These are phyloP conservation scores for Lepiota venenata DNA, from an alignment of 768 basidiomycete species.

Conservation along the genomic window DNA sequence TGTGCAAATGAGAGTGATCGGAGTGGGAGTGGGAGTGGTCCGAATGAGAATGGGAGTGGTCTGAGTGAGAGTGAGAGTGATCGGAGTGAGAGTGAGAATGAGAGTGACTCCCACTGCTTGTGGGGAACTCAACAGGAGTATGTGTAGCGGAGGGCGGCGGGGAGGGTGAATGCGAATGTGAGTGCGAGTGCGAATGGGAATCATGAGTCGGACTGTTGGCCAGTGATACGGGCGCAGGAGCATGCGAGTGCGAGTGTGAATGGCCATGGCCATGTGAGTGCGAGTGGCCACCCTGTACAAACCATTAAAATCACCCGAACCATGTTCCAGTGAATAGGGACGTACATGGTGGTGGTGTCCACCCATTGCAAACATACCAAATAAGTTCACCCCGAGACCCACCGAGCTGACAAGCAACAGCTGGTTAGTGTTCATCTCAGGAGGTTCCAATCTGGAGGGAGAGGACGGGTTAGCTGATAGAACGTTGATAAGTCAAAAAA, in stretches of 20 bases:
- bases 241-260: constrained; percentile 33
- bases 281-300: constrained; percentile 52
- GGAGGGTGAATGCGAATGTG: constrained; percentile 23
- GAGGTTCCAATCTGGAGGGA: constrained; percentile 80
- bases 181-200: constrained; percentile 23
- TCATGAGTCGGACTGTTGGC: constrained; percentile 17
- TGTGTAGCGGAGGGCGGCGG: constrained; percentile 15
- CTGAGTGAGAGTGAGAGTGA: constrained; percentile 15
- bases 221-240: constrained; percentile 12
- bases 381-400: constrained; percentile 91
- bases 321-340: constrained; percentile 6
- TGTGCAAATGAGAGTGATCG: constrained; percentile 18
- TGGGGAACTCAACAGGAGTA: constrained; percentile 19
- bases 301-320: background rate
- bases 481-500: background rate
- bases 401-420: constrained; percentile 85
- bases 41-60: constrained; percentile 15
- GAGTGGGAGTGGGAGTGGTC: constrained; percentile 7
- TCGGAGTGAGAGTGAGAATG: constrained; percentile 16
- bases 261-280: constrained; percentile 43
- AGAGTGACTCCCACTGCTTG: constrained; percentile 16
- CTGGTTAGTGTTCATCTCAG: constrained; percentile 97
- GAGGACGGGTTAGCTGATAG: background rate
- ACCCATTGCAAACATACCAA: constrained; percentile 99
- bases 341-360: constrained; percentile 86